These are phyloP conservation scores for Xylaria polymorpha DNA, from an alignment of 2,329 filamentous ascomycete genomes.

Conservation along the genomic window DNA sequence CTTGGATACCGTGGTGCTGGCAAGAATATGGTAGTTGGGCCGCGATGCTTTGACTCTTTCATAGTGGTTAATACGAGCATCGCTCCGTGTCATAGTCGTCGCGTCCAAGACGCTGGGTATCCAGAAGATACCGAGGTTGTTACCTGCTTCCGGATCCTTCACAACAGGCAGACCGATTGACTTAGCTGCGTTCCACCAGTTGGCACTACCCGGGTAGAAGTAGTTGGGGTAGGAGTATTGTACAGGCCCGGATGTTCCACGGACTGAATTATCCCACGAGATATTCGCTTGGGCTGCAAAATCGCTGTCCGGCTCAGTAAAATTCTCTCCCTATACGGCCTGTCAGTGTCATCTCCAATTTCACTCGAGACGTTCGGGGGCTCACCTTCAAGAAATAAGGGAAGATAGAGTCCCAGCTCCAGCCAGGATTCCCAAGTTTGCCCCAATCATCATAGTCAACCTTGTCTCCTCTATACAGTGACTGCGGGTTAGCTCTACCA, in stretches of 20 bases:
- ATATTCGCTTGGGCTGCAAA: slow-evolving; percentile 48
- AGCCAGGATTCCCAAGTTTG: slow-evolving; percentile 49
- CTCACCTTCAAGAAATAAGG: slow-evolving; percentile 55
- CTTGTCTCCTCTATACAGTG: slow-evolving; percentile 40
- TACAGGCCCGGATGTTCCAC: slow-evolving; percentile 48
- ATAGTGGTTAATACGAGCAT: slow-evolving; percentile 48
- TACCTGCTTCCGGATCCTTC: slow-evolving; percentile 44
- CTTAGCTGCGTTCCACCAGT: slow-evolving; percentile 47
- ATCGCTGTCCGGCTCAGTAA: slow-evolving; percentile 44
- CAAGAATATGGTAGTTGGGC: slow-evolving; percentile 69
- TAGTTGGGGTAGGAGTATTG: slow-evolving; percentile 50
- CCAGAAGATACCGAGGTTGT: slow-evolving; percentile 46
- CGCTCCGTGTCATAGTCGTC: slow-evolving; percentile 48
- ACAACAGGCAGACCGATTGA: slow-evolving; percentile 42
- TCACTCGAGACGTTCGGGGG: slow-evolving; percentile 27
- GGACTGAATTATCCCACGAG: slow-evolving; percentile 46
- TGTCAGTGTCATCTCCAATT: slow-evolving; percentile 10
- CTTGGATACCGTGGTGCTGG: slow-evolving; percentile 65
- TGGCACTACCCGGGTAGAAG: slow-evolving; percentile 48
- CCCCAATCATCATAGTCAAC: slow-evolving; percentile 53
- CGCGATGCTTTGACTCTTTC: slow-evolving; percentile 53
- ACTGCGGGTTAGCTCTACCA: neutral
- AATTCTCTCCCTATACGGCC: slow-evolving; percentile 46
- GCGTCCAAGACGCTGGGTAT: slow-evolving; percentile 48
- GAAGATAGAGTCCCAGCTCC: slow-evolving; percentile 53